Evolutionary conservation across 1,284 basidiomycete species (phyloP).

Genomic region (Bjerkandera adusta): DNA sequence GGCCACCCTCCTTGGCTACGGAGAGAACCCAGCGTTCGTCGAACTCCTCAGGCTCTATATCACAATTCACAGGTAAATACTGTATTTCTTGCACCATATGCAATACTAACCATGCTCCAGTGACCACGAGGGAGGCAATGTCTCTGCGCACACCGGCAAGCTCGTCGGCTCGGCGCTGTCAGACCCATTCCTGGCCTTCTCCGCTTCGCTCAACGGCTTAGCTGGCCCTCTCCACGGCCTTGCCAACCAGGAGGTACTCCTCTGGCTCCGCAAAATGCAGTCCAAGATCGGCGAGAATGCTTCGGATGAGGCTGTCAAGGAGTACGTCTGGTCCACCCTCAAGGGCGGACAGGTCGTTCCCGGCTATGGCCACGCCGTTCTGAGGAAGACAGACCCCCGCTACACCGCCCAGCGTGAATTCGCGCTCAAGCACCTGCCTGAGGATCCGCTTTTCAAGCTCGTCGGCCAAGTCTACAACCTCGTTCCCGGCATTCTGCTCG

Average conservation of each 20-base stretch:
- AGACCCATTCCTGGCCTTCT: conserved; percentile 96
- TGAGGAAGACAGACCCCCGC: conserved; percentile 97
- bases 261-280: conserved; percentile 92
- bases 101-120: conserved; percentile 37
- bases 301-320: conserved; percentile 82
- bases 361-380: conserved; percentile 95
- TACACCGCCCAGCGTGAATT: conserved; percentile 96
- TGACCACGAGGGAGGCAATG: conserved; percentile 98
- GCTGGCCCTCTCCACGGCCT: conserved; percentile 97
- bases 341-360: conserved; percentile 92
- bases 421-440: conserved; percentile 84
- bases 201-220: conserved; percentile 92
- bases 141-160: conserved; percentile 96
- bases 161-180: conserved; percentile 97
- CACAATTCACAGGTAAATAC: conserved; percentile 85
- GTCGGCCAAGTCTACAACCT: conserved; percentile 93
- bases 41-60: conserved; percentile 97
- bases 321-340: conserved; percentile 93
- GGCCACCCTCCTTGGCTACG: conserved; percentile 90
- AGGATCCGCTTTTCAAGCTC: conserved; percentile 90
- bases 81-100: background rate
- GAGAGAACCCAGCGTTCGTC: conserved; percentile 86
- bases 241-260: conserved; percentile 93
- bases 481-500: conserved; percentile 89
- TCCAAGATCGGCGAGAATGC: conserved; percentile 79